Conservation (phyloP, 148 eudicot species). For the Amaranthus hypochondriacus region DNA sequence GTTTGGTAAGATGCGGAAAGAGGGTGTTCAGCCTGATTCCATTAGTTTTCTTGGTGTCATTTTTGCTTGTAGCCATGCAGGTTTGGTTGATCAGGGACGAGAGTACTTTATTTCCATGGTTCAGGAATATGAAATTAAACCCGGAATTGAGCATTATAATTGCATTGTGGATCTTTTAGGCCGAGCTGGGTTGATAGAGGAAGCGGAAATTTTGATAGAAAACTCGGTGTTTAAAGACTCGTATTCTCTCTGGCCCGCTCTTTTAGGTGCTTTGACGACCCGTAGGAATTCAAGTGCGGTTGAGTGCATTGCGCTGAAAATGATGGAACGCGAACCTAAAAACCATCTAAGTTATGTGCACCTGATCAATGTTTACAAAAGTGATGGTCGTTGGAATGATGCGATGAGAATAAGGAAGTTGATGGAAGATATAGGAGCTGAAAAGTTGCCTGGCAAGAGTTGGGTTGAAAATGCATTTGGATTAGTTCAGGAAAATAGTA, state of each 20-base stretch:
- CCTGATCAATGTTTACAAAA: conserved; percentile 65
- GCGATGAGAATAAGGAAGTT: conserved; percentile 43
- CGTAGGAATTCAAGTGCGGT: conserved; percentile 56
- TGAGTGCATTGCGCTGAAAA: conserved; percentile 63
- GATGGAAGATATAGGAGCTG: conserved; percentile 64
- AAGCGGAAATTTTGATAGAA: conserved; percentile 63
- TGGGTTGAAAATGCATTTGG: conserved; percentile 50
- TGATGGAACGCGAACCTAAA: conserved; percentile 60
- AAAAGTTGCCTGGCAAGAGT: conserved; percentile 66
- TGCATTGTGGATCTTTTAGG: conserved; percentile 88
- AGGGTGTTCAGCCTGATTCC: conserved; percentile 54
- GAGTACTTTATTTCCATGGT: conserved; percentile 48
- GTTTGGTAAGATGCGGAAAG: conserved; percentile 53
- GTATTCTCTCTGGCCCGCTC: conserved; percentile 63
- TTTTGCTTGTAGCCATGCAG: conserved; percentile 89
- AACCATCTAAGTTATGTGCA: conserved; percentile 82
- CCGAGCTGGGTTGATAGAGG: conserved; percentile 71
- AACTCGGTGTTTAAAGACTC: conserved; percentile 40
- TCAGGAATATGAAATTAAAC: conserved; percentile 42
- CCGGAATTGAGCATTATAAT: conserved; percentile 63
- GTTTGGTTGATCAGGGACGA: conserved; percentile 65
- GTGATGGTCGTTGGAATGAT: conserved; percentile 67
- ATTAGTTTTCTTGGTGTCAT: conserved; percentile 73
- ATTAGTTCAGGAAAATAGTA: not conserved
- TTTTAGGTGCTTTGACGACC: conserved; percentile 72